phyloP scores from a whole-genome alignment of 164 flowering plant genomes.

The Sedum album region DNA sequence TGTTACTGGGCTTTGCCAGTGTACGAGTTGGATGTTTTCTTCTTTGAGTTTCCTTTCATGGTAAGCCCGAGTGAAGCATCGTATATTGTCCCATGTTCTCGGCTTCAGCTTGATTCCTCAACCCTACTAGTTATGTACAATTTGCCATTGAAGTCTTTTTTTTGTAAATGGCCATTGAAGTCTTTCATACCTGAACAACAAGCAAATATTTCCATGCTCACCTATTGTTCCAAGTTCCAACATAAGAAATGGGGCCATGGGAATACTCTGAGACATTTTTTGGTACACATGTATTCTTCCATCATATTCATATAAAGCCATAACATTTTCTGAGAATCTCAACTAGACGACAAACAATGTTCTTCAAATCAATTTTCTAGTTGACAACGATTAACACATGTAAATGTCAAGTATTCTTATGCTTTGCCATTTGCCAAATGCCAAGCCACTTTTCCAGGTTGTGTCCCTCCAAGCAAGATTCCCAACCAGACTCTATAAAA shows the following conservation, averaged over 20 bases:
- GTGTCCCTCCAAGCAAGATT: neutral
- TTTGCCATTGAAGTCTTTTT: too few species aligned
- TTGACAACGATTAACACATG: neutral
- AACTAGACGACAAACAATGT: neutral
- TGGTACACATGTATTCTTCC: neutral
- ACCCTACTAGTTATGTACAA: too few species aligned
- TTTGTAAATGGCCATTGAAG: too few species aligned
- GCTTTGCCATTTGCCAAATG: conserved; percentile 1
- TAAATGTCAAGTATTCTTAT: neutral
- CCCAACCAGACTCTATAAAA: neutral
- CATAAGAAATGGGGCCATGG: too few species aligned
- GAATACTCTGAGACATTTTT: neutral
- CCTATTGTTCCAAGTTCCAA: neutral
- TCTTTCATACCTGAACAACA: too few species aligned
- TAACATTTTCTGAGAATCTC: neutral
- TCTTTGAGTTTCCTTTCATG: too few species aligned
- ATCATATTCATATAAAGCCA: neutral
- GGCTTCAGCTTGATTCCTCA: too few species aligned
- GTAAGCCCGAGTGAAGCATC: too few species aligned
- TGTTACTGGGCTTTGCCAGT: too few species aligned
- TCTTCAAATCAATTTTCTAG: neutral
- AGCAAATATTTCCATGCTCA: neutral
- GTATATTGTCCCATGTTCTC: too few species aligned
- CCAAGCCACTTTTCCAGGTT: neutral
- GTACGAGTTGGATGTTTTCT: too few species aligned